Base-by-base conservation (phyloP, 371 early-diverging fungal genomes). In the Coelomomyces lativittatus region DNA sequence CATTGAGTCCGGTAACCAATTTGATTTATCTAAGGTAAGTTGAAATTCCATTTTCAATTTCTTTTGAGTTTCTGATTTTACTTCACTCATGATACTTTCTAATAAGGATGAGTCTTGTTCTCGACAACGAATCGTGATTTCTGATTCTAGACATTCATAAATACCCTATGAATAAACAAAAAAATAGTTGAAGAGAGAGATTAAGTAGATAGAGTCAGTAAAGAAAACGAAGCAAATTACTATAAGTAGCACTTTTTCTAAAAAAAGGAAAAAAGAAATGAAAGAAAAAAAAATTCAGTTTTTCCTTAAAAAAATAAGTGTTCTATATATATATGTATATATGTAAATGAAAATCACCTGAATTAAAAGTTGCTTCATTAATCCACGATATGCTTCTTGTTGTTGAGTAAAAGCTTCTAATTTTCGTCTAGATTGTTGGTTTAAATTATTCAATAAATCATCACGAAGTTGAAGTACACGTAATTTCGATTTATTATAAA, bases 401-500 rank as follows among this genome's bases (percentile, higher is more conserved):
- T 85, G 80, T 26, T 62, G 51, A 32, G 78, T 54, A 31, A 82
- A 58, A n/a, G 60, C 50, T 29, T 60, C 44, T 29, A 88, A 70
- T 48, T 64, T 54, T 15, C 36, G 39, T 41, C 67, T 55, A 28
- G 85, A 64, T 19, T 79, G 80, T 23, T 64, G 65, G 50, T 86
- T 83, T 28, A 88, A 67, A 10, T 81, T 69, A 47, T 87, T 80
- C 39, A 96, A 63, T 49, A 85, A 64, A 51, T 81, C 69, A 56
- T 96, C 88, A 48, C 92, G 85, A 33, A 80, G 78, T 59, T 85
- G 82, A 46, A 96, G 78, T 23, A 91, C 72, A 45, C 76, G 66
- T 43, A 96, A 73, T 52, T 92, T 83, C 37, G 86, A 75, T 71
- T 91, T 92, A 81, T 96, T 96, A 62, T 85, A 79, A 51, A 82